Evolutionary conservation across 2,329 filamentous ascomycete species (phyloP).

Genomic region (Grosmannia serpens): DNA sequence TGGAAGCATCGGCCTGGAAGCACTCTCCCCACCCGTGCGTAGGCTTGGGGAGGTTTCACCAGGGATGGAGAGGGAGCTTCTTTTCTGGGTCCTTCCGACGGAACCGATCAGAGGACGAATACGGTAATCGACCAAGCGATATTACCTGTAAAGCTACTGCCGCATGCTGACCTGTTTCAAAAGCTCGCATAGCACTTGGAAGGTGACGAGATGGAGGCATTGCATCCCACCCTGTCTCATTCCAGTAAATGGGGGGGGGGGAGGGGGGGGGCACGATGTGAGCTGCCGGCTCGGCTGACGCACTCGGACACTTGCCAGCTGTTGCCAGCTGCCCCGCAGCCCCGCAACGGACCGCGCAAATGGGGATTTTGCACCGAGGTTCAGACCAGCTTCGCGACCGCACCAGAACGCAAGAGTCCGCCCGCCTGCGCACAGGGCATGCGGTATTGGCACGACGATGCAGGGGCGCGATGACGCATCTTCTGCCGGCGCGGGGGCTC

Average conservation of each 20-base stretch:
- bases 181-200: neutral
- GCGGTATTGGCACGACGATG: conserved; percentile 9
- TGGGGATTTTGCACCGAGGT: neutral
- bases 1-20: neutral
- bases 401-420: neutral
- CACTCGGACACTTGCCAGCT: too few species aligned
- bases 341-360: neutral
- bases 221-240: neutral
- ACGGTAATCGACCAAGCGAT: neutral
- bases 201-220: neutral
- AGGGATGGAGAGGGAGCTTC: neutral
- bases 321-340: neutral
- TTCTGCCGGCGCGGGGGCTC: neutral
- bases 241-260: too few species aligned
- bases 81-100: neutral
- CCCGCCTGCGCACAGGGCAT: neutral
- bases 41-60: neutral
- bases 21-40: too few species aligned
- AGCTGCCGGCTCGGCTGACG: too few species aligned
- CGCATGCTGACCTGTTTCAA: neutral
- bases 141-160: neutral
- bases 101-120: neutral
- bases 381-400: neutral
- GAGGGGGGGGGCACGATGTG: too few species aligned
- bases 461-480: conserved; percentile 10